A percentile compares a stretch with the other conserved stretches of the same genome.
phyloP scores from a whole-genome alignment of 2,329 filamentous ascomycete species.

The Diaporthe vexans region DNA sequence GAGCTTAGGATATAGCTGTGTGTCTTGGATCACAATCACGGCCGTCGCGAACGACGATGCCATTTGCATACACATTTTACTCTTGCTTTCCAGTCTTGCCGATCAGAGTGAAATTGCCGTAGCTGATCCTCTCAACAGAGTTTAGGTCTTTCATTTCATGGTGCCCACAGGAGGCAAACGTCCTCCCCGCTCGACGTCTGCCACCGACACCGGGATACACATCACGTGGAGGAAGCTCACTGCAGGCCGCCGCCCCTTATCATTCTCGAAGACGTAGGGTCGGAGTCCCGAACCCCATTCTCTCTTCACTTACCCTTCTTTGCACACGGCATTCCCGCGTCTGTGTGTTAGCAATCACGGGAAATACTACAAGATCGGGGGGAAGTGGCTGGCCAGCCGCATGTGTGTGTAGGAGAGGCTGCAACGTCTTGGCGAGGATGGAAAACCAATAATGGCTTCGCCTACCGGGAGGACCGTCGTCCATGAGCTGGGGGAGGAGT shows the following conservation, averaged over 20 bases:
- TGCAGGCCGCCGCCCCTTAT: conserved; percentile 1
- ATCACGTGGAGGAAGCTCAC: not conserved
- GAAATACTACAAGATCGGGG: conserved; percentile 3
- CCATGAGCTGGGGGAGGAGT: not conserved
- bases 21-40: conserved; percentile 36
- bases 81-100: not conserved
- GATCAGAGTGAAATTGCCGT: not conserved
- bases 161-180: not conserved
- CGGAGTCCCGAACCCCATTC: not conserved
- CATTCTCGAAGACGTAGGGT: conserved; percentile 3
- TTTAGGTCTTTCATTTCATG: no score
- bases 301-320: not conserved
- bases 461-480: not conserved
- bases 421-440: conserved; percentile 23
- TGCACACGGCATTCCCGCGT: not conserved
- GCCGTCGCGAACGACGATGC: conserved; percentile 25
- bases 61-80: conserved; percentile 3
- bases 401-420: conserved; percentile 2
- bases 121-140: not conserved
- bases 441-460: not conserved
- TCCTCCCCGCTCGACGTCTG: not conserved
- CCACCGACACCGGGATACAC: not conserved
- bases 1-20: conserved; percentile 32
- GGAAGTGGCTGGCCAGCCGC: not conserved
- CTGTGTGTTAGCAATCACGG: conserved; percentile 2